Conservation (phyloP, 2,329 filamentous ascomycete species). For the Celoporthe dispersa region DNA sequence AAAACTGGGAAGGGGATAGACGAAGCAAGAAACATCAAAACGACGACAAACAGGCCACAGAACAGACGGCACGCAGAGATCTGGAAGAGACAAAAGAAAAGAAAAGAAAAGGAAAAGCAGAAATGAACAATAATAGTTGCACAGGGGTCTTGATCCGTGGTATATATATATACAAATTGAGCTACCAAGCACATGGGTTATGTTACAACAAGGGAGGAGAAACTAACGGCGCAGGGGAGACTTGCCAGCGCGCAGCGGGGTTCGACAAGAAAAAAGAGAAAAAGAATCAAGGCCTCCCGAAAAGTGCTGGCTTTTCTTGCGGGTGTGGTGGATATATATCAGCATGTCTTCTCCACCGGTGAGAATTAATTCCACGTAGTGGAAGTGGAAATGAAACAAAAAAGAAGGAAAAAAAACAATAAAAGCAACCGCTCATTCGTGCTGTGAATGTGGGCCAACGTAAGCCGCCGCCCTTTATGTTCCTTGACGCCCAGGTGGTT, state of each 20-base stretch:
- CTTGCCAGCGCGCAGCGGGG: slow-evolving; percentile 5
- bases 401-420: background rate
- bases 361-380: slow-evolving; percentile 5
- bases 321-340: background rate
- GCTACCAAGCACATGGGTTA: background rate
- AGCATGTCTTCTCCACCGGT: slow-evolving; percentile 12
- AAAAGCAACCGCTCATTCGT: slow-evolving; percentile 2
- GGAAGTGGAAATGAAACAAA: background rate
- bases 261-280: background rate
- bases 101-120: no score
- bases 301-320: slow-evolving; percentile 9
- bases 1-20: background rate
- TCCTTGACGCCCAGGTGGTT: background rate
- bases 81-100: no score
- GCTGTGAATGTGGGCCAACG: slow-evolving; percentile 7
- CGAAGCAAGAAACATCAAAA: background rate
- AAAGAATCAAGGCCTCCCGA: background rate
- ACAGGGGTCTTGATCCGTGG: slow-evolving; percentile 7
- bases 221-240: background rate
- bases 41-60: background rate
- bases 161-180: background rate
- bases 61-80: background rate
- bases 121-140: slow-evolving; percentile 1
- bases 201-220: background rate
- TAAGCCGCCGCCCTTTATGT: background rate